A percentile compares a stretch with the other conserved stretches of the same genome.
Conservation (phyloP, 1,284 basidiomycete genomes). For the Boletus smithii region DNA sequence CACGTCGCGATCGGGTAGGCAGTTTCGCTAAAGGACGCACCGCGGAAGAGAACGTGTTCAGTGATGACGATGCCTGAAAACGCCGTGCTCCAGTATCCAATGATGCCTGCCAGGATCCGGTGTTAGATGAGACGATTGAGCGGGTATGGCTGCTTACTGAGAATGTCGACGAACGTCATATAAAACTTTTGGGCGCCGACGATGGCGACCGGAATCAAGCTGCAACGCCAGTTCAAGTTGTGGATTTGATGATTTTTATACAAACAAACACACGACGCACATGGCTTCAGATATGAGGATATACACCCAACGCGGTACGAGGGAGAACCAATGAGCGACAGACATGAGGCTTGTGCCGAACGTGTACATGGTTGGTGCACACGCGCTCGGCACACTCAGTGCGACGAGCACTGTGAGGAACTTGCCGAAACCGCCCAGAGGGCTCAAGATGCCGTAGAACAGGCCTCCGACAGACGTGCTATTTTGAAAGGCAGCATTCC, state of each 20-base stretch:
- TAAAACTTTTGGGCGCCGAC: constrained; percentile 59
- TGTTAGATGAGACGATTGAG: neutral
- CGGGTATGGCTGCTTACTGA: constrained; percentile 38
- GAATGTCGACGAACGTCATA: constrained; percentile 51
- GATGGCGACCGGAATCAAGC: constrained; percentile 58
- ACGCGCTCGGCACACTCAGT: constrained; percentile 49
- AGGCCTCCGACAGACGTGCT: constrained; percentile 58
- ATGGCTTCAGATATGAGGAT: constrained; percentile 71
- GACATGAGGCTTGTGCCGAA: constrained; percentile 74
- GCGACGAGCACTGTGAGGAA: constrained; percentile 44
- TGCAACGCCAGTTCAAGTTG: constrained; percentile 20
- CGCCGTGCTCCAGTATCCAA: constrained; percentile 61
- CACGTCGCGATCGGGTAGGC: constrained; percentile 24
- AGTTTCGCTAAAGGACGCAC: constrained; percentile 30
- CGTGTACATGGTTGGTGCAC: constrained; percentile 75
- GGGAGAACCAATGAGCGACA: constrained; percentile 43
- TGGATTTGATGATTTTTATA: neutral
- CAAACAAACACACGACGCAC: constrained; percentile 34
- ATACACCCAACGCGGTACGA: constrained; percentile 71
- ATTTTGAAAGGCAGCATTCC: constrained; percentile 53
- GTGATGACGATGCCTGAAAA: constrained; percentile 52
- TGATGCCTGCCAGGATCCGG: constrained; percentile 35
- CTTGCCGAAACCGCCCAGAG: constrained; percentile 55
- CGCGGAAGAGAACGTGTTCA: constrained; percentile 59
- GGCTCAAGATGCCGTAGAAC: constrained; percentile 51